Evolutionary conservation across 1,284 basidiomycete genomes (phyloP).

Genomic region (Malassezia furfur): DNA sequence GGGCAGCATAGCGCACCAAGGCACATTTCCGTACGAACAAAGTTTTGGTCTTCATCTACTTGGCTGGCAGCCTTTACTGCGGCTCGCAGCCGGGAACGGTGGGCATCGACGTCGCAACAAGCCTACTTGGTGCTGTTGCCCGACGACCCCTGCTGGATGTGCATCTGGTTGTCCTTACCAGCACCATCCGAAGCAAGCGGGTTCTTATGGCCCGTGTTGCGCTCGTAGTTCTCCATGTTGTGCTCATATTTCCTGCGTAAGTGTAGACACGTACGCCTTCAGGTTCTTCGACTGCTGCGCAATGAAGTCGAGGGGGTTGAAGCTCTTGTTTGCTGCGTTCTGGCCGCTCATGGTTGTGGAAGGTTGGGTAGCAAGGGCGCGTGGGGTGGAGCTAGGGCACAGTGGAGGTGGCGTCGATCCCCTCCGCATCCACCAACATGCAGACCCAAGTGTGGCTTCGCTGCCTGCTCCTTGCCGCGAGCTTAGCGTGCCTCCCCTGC

Average conservation of each 20-base stretch:
- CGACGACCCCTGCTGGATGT: neutral
- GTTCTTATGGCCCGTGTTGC: slow-evolving; percentile 15
- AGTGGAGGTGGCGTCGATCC: neutral
- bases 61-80: too few relatives aligned
- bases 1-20: too few relatives aligned
- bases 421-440: too few relatives aligned
- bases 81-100: too few relatives aligned
- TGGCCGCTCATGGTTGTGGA: slow-evolving; percentile 8
- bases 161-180: slow-evolving; percentile 3
- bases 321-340: neutral
- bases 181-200: neutral
- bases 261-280: slow-evolving; percentile 5
- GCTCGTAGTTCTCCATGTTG: slow-evolving; percentile 15
- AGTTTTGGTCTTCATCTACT: too few relatives aligned
- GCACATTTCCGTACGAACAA: too few relatives aligned
- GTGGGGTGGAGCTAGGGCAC: neutral
- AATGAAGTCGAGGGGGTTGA: neutral
- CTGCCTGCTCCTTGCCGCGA: too few relatives aligned
- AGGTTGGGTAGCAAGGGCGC: neutral
- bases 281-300: slow-evolving; percentile 7
- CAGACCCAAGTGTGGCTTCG: too few relatives aligned
- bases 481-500: too few relatives aligned
- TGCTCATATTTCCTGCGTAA: slow-evolving; percentile 13
- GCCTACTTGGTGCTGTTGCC: neutral
- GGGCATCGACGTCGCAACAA: too few relatives aligned